Conservation (phyloP, 495 filamentous ascomycete species). For the Parathielavia hyrcaniae region DNA sequence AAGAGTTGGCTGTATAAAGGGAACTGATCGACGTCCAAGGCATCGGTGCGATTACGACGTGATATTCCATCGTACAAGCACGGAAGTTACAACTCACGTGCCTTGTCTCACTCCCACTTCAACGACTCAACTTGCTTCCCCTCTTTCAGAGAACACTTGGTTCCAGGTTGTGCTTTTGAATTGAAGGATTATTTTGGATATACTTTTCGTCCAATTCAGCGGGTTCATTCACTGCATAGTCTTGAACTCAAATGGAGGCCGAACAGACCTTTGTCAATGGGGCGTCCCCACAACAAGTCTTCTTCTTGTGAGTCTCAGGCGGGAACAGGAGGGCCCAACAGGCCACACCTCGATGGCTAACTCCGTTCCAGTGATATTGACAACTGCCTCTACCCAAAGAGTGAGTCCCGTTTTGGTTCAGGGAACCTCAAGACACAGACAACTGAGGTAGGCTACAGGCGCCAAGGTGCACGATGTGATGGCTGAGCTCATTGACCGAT, state of each 20-base stretch:
- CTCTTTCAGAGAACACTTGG: too few relatives aligned
- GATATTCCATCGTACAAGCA: too few relatives aligned
- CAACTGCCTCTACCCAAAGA: constrained; percentile 78
- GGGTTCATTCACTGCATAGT: background rate
- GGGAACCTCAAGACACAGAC: background rate
- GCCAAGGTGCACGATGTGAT: constrained; percentile 68
- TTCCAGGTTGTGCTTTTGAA: too few relatives aligned
- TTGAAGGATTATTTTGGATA: too few relatives aligned
- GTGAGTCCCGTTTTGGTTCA: constrained; percentile 32
- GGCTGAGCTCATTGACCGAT: constrained; percentile 68
- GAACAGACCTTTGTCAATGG: constrained; percentile 14
- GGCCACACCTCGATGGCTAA: constrained; percentile 5
- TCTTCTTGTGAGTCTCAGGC: constrained; percentile 48
- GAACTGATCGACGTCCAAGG: too few relatives aligned
- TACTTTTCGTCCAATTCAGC: background rate
- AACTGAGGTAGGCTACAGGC: constrained; percentile 37
- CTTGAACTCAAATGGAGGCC: background rate
- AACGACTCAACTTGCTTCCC: too few relatives aligned
- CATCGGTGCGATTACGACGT: too few relatives aligned
- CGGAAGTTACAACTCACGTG: too few relatives aligned
- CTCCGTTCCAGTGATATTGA: constrained; percentile 66
- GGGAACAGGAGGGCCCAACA: background rate
- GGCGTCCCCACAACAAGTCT: constrained; percentile 30
- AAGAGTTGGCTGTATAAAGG: background rate
- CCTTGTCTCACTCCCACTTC: too few relatives aligned